These are phyloP conservation scores for Camelina laxa DNA, from an alignment of 345 rosid species.

Conservation along the genomic window DNA sequence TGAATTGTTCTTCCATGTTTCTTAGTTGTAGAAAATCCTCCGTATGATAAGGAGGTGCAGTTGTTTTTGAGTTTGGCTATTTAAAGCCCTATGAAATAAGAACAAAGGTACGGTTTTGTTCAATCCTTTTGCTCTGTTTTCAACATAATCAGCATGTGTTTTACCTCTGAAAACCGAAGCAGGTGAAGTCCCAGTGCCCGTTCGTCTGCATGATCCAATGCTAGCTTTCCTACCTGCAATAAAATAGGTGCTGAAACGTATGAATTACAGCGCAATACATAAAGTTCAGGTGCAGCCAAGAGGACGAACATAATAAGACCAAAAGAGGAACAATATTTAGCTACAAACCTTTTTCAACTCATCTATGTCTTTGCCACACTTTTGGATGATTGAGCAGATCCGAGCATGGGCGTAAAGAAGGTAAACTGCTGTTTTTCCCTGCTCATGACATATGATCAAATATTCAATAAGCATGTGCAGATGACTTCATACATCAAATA, in stretches of 20 bases:
- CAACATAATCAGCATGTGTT: background rate
- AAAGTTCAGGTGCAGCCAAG: too few relatives aligned
- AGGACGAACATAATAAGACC: too few relatives aligned
- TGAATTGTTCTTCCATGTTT: too few relatives aligned
- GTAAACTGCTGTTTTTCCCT: slow-evolving; percentile 91
- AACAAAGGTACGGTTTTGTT: too few relatives aligned
- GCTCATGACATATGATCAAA: slow-evolving; percentile 28
- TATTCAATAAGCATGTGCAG: background rate
- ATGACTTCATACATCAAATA: background rate
- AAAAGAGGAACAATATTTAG: background rate
- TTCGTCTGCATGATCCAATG: slow-evolving; percentile 62
- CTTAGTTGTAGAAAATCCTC: too few relatives aligned
- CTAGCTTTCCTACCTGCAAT: slow-evolving; percentile 51
- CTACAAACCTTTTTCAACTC: slow-evolving; percentile 65
- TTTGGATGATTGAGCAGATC: slow-evolving; percentile 85
- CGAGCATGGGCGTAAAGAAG: slow-evolving; percentile 87
- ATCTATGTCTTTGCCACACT: slow-evolving; percentile 70
- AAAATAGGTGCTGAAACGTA: background rate
- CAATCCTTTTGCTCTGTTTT: too few relatives aligned
- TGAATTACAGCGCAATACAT: background rate
- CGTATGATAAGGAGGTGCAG: too few relatives aligned
- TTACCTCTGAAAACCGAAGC: slow-evolving; percentile 70
- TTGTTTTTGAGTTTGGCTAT: too few relatives aligned
- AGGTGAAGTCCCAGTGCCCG: slow-evolving; percentile 71
- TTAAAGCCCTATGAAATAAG: too few relatives aligned